Percentiles rank a stretch among this genome's conserved stretches.
Conservation (phyloP, 805 yeast species). For the Monosporozyma unispora region DNA sequence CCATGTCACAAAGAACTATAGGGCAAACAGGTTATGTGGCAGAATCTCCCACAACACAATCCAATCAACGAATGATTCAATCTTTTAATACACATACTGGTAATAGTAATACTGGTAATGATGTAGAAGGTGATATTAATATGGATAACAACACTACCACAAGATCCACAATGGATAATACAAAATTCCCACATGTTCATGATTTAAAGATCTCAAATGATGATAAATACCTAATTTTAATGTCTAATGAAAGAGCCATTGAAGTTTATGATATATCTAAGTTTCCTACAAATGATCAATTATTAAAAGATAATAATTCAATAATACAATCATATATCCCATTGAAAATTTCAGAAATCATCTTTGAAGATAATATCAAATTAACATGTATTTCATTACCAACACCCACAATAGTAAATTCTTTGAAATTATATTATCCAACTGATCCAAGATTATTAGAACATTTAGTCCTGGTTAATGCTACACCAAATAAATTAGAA, state of each 20-base stretch:
- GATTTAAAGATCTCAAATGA: conserved; percentile 61
- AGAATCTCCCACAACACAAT: neutral
- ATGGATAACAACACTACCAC: neutral
- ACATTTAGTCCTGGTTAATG: conserved; percentile 47
- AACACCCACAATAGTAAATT: conserved; percentile 2
- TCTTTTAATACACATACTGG: neutral
- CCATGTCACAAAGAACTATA: conserved; percentile 22
- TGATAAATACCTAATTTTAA: conserved; percentile 52
- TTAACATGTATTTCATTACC: conserved; percentile 60
- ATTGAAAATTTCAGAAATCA: conserved; percentile 37
- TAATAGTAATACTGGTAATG: neutral
- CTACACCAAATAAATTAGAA: conserved; percentile 68
- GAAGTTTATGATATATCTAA: conserved; percentile 46
- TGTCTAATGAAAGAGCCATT: conserved; percentile 53
- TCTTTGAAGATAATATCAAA: conserved; percentile 38
- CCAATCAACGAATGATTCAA: neutral
- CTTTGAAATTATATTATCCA: conserved; percentile 5
- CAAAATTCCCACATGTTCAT: conserved; percentile 41
- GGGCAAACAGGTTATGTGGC: neutral
- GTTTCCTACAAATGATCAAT: conserved; percentile 17
- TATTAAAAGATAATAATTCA: conserved; percentile 1
- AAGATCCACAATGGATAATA: neutral
- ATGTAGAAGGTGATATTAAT: neutral
- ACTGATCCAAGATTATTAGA: neutral
- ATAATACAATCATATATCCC: conserved; percentile 14